phyloP scores from a whole-genome alignment of 163 green algal genomes.

The Scenedesmus sp. region DNA sequence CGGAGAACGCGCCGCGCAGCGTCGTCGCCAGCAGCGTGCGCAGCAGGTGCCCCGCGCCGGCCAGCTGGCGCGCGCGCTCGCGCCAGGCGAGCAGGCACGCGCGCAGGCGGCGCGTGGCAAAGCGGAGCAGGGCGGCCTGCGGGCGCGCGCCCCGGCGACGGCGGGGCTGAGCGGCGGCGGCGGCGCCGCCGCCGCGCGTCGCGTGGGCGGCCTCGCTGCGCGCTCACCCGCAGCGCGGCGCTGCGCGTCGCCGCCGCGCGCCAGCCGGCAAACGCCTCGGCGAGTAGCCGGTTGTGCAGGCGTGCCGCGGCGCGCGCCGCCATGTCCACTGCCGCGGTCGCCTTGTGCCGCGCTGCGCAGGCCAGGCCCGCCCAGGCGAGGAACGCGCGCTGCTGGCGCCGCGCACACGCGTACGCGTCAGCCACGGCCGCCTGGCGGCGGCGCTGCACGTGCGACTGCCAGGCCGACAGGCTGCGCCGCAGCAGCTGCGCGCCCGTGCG shows the following conservation, averaged over 20 bases:
- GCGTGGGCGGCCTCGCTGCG: too few species aligned
- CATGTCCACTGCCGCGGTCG: slow-evolving; percentile 5
- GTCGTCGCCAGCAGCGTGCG: slow-evolving; percentile 24
- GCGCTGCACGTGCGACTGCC: background rate
- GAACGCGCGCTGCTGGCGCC: slow-evolving; percentile 11
- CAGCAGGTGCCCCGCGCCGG: slow-evolving; percentile 28
- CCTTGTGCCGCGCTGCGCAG: background rate
- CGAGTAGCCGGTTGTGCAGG: background rate
- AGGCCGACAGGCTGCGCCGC: slow-evolving; percentile 1
- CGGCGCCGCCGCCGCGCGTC: too few species aligned
- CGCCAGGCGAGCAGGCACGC: slow-evolving; percentile 28
- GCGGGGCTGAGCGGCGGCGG: too few species aligned
- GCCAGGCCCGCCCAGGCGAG: slow-evolving; percentile 9
- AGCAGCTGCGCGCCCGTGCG: slow-evolving; percentile 24
- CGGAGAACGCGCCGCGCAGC: slow-evolving; percentile 12
- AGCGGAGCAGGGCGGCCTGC: background rate
- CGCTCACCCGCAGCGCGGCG: too few species aligned
- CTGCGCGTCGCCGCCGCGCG: background rate
- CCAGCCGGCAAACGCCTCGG: slow-evolving; percentile 14
- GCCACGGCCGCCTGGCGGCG: slow-evolving; percentile 10
- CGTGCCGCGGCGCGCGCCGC: background rate
- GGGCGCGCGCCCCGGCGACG: too few species aligned
- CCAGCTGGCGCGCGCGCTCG: background rate
- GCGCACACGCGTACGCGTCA: background rate
- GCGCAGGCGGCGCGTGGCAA: background rate